These are phyloP conservation scores for Thymus mandschuricus DNA, from an alignment of 257 asterid genomes.

Conservation along the genomic window DNA sequence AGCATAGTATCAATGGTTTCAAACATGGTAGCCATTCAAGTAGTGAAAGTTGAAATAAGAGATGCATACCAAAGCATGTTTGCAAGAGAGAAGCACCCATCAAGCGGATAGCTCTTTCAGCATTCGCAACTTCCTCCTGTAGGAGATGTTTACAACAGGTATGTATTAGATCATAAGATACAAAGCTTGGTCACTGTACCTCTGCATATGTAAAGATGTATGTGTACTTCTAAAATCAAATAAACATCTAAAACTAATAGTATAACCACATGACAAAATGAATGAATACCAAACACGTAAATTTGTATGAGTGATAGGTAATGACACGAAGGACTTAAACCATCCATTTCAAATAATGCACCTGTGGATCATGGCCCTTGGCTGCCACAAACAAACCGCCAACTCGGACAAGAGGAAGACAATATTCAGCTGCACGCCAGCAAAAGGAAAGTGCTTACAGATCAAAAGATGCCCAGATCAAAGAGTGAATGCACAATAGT, in stretches of 20 bases:
- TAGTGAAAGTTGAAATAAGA: constrained; percentile 1
- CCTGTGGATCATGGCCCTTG: constrained; percentile 94
- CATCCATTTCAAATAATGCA: constrained; percentile 25
- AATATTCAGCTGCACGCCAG: constrained; percentile 74
- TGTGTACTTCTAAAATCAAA: neutral
- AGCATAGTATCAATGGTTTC: neutral
- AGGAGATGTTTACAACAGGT: constrained; percentile 17
- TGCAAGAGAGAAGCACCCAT: constrained; percentile 84
- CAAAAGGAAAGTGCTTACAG: constrained; percentile 27
- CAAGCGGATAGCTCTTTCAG: constrained; percentile 78
- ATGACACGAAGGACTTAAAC: constrained; percentile 9
- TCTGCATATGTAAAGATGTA: neutral
- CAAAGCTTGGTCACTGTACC: constrained; percentile 17
- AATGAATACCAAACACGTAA: neutral
- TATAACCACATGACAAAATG: neutral
- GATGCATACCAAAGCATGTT: constrained; percentile 66
- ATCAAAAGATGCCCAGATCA: constrained; percentile 10
- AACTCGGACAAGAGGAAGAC: constrained; percentile 89
- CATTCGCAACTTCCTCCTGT: constrained; percentile 86
- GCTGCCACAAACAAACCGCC: constrained; percentile 96
- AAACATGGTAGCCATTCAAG: neutral
- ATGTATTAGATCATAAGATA: constrained; percentile 8
- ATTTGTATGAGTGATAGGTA: constrained; percentile 23
- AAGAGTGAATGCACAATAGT: neutral
- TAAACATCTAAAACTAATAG: neutral